phyloP scores from a whole-genome alignment of 768 basidiomycete genomes.

The Pleurotus cornucopiae region DNA sequence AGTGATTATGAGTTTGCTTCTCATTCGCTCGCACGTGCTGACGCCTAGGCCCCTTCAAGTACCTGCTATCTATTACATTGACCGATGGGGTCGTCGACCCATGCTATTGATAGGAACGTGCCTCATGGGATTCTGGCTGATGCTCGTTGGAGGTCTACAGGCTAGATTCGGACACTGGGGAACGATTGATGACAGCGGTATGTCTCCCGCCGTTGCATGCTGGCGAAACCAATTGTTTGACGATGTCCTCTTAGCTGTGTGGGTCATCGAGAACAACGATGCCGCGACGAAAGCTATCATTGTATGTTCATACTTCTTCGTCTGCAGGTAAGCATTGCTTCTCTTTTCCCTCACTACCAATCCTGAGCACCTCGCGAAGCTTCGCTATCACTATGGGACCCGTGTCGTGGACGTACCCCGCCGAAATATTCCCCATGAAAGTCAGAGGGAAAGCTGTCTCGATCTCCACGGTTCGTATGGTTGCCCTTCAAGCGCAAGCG shows the following conservation, averaged over 20 bases:
- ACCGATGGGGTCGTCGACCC: slow-evolving; percentile 76
- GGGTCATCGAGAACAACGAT: slow-evolving; percentile 54
- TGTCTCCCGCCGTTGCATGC: slow-evolving; percentile 6
- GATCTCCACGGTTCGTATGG: slow-evolving; percentile 27
- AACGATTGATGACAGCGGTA: slow-evolving; percentile 30
- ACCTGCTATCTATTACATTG: slow-evolving; percentile 60
- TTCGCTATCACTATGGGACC: slow-evolving; percentile 79
- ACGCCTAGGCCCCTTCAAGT: slow-evolving; percentile 28
- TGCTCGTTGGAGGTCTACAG: slow-evolving; percentile 74
- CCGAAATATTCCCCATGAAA: slow-evolving; percentile 39
- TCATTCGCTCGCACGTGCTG: slow-evolving; percentile 40
- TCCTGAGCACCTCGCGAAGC: slow-evolving; percentile 15
- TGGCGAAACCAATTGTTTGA: neutral
- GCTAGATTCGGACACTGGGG: slow-evolving; percentile 65
- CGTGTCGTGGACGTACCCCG: slow-evolving; percentile 70
- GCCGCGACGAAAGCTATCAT: slow-evolving; percentile 66
- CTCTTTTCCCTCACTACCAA: neutral
- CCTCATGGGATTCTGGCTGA: slow-evolving; percentile 74
- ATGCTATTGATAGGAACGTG: slow-evolving; percentile 64
- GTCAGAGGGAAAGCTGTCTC: slow-evolving; percentile 34
- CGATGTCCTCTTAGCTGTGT: slow-evolving; percentile 19
- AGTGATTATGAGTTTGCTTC: slow-evolving; percentile 15
- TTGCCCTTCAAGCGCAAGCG: neutral
- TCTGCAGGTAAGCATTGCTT: slow-evolving; percentile 39
- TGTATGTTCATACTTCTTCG: slow-evolving; percentile 73